Base-by-base conservation (phyloP, 495 filamentous ascomycete species). In the Thozetella sp. region DNA sequence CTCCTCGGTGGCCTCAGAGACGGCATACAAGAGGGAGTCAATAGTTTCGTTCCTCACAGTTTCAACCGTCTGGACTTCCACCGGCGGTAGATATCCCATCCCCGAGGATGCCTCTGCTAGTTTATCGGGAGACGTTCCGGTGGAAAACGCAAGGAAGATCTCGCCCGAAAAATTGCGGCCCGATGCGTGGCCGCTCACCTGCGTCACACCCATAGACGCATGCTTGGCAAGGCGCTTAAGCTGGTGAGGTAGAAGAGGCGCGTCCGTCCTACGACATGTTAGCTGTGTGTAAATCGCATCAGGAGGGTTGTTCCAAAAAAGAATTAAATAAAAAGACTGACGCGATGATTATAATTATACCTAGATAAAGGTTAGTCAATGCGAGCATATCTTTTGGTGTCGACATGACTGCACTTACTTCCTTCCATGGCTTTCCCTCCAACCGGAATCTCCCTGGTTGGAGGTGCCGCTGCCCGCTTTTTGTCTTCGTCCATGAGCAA, bases 81-180 rank as follows among this genome's bases (percentile, higher is more conserved):
- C 57, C 43, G 73, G 68, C 10, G 66, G n/a, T n/a, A n/a, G n/a
- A n/a, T n/a, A n/a, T n/a, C n/a, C n/a, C n/a, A n/a, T n/a, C n/a
- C n/a, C n/a, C n/a, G 9, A 20, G 43, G 20, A n/a, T n/a, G 43
- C 43, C 43, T 66, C n/a, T 76, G 76, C 53, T 15, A 80, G 70
- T 46, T 72, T 63, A 23, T 74, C 74, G 17, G 73, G 79, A n/a
- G n/a, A n/a, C n/a, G n/a, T n/a, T n/a, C n/a, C n/a, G 1, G 81
- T 85, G 26, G 79, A 83, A 57, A 85, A 79, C 2, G 80, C 82
- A 2, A 85, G 66, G 59, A 83, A 83, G 63, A 85, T 71, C 27
- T 85, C 82, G 1, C 82, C 82, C 0, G 78, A 82, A 10, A 66
- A 69, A 59, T 81, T 84, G 19, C 74, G 69, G 10, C 80, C 80